Percentiles rank a stretch among this genome's conserved stretches.
Conservation (phyloP, 768 basidiomycete genomes). For the Lentinula detonsa region DNA sequence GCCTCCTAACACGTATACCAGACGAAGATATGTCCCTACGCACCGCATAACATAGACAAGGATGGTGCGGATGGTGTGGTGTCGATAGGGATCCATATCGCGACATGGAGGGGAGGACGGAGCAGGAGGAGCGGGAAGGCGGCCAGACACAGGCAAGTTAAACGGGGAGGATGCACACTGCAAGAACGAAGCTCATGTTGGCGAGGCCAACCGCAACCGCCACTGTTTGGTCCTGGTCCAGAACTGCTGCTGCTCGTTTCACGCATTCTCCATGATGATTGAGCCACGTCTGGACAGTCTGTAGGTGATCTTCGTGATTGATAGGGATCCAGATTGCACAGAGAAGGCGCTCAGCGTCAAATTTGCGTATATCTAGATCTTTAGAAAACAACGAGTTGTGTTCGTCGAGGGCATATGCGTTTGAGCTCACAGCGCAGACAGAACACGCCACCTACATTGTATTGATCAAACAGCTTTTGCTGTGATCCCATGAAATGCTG, state of each 20-base stretch:
- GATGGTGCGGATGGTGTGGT: neutral
- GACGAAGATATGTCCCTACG: neutral
- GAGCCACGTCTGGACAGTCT: slow-evolving; percentile 61
- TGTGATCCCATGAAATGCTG: slow-evolving; percentile 84
- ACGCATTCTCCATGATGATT: slow-evolving; percentile 55
- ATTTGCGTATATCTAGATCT: slow-evolving; percentile 67
- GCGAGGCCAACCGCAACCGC: slow-evolving; percentile 4
- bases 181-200: slow-evolving; percentile 6
- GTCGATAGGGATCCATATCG: neutral
- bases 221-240: neutral
- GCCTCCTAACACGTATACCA: neutral
- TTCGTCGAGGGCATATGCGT: slow-evolving; percentile 54
- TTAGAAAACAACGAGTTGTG: slow-evolving; percentile 51
- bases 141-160: neutral
- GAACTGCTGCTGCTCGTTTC: slow-evolving; percentile 18
- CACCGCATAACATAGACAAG: neutral
- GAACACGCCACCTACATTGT: slow-evolving; percentile 46
- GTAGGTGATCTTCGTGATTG: slow-evolving; percentile 49
- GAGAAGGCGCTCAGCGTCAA: slow-evolving; percentile 65
- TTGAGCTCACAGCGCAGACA: slow-evolving; percentile 12
- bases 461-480: slow-evolving; percentile 77
- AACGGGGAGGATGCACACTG: neutral
- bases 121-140: neutral
- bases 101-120: neutral
- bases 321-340: slow-evolving; percentile 64